Base-by-base conservation (phyloP, 768 basidiomycete genomes). In the Sporobolomyces phaffii region DNA sequence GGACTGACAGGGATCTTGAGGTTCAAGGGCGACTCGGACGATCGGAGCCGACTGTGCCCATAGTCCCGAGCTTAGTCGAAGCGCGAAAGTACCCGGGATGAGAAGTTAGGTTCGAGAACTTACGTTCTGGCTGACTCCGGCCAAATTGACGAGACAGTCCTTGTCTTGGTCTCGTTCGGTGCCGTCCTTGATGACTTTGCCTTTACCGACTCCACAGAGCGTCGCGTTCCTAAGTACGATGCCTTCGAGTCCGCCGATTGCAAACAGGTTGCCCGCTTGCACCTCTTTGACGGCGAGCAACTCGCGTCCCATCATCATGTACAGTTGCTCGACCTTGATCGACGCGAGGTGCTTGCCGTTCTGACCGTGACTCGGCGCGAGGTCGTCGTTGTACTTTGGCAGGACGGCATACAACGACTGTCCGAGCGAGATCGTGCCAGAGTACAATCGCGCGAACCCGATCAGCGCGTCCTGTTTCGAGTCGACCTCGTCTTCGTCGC, bases 221-320 rank as follows among this genome's bases (percentile, higher is more conserved):
- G 96, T 98, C 2, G 89, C 92, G 74, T 85, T 91, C 64, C 94
- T 81, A 83, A 88, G 88, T 3, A 98, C 91, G 72, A 86, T 88
- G 1, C 91, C 90, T 73, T 89, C 90, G 62, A 98, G 77, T 0
- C 96, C 94, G 69, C 81, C 86, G 68, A 97, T 85, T 3, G 93
- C 96, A 70, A 97, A 98, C 7, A 93, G 89, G 75, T 94, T 93
- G 11, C 96, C 96, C 2, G 96, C 92, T 34, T 83, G 83, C 1
- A 98, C 92, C 65, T 81, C 81, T 26, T 88, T 81, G 4, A 94
- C 90, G 0, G 86, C 81, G 0, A 90, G 85, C n/a, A 99, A 81
- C 75, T 97, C 93, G 47, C 90, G 80, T 4, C 96, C 96, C 96
- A 99, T 98, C 91, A 99, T 97, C 53, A 88, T 84, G 77, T 97